A percentile compares a stretch with the other conserved stretches of the same genome.
Conservation (phyloP, 2,329 filamentous ascomycete species). For the Furcasterigmium furcatum region DNA sequence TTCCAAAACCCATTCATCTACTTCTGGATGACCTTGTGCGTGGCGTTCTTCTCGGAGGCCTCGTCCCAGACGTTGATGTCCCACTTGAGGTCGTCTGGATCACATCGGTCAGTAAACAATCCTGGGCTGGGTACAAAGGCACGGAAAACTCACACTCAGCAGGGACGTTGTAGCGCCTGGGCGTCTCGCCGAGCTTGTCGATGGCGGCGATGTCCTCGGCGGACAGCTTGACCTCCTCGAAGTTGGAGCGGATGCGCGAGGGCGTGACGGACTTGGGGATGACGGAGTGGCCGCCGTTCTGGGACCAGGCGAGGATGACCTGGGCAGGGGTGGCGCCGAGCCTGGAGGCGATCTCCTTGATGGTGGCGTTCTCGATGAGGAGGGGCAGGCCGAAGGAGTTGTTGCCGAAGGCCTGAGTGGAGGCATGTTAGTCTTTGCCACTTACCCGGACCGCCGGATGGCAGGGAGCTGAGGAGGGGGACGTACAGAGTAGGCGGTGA, state of each 20-base stretch:
- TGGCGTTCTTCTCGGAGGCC: conserved; percentile 46
- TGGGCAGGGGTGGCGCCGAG: conserved; percentile 37
- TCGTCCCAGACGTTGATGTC: conserved; percentile 54
- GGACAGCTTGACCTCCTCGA: conserved; percentile 59
- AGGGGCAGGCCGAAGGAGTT: conserved; percentile 42
- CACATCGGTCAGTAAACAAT: neutral
- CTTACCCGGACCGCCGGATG: too few relatives aligned
- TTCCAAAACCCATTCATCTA: conserved; percentile 5
- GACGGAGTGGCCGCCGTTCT: conserved; percentile 61
- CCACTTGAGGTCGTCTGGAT: conserved; percentile 30
- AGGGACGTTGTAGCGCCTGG: conserved; percentile 42
- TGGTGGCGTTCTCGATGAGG: conserved; percentile 53
- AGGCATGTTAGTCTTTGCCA: neutral
- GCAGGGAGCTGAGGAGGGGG: neutral
- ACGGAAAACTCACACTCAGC: conserved; percentile 29
- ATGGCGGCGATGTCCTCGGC: conserved; percentile 58
- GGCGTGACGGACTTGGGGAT: conserved; percentile 74
- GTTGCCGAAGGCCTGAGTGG: conserved; percentile 45
- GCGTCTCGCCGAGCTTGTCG: conserved; percentile 55
- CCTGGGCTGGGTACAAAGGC: too few relatives aligned
- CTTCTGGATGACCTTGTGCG: conserved; percentile 41
- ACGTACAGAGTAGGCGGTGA: conserved; percentile 62
- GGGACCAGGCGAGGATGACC: conserved; percentile 55
- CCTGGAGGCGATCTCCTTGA: conserved; percentile 53
- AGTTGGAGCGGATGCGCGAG: conserved; percentile 67